Evolutionary conservation across 805 yeast species (phyloP), one percentile per base, ranked within the genome.

Genomic region (Cyberlindnera suaveolens): DNA sequence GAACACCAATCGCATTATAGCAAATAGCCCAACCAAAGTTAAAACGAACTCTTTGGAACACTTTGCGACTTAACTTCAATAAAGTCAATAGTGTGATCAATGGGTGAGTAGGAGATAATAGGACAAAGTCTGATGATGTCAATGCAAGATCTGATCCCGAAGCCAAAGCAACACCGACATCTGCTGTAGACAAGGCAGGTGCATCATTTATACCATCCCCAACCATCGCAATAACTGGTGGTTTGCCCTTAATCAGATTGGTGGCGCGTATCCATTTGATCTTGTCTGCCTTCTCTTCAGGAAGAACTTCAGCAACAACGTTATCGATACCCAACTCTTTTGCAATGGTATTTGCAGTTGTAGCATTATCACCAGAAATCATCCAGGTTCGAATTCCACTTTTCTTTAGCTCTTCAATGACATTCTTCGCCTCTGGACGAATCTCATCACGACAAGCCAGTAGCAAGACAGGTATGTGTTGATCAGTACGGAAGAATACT

Each of bases 201-300:
- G 93, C 88, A 61, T 85, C 93, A 58, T 85, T 85, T 30, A 85
- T 78, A 17, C 93, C 93, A 54, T 85, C 93, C 9, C 93, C 93
- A 8, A 85, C 81, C 90, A 85, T 83, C 0, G 87, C 89, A 18
- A 65, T 62, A 18, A 40, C 43, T 15, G 43, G 39, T n/a, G 35
- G 33, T 3, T 56, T 54, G 1, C 54, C 56, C 3, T 57, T 52
- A 14, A 56, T 26, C 23, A 31, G 6, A 35, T 60, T 59, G 36
- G 74, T 65, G 34, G 63, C 57, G 54, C 80, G 82, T 11, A 85
- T 67, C 70, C 74, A 67, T 48, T 70, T 66, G 32, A 85, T 66
- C 54, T 77, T 74, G 20, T 68, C 72, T 7, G 85, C 82, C 59
- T 85, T 85, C 43, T 80, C 87, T 41, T 78, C 79, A 0, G 95